Percentiles rank a stretch among this genome's conserved stretches.
phyloP scores from a whole-genome alignment of 495 filamentous ascomycete genomes.

The Chaetomium cochliodes region DNA sequence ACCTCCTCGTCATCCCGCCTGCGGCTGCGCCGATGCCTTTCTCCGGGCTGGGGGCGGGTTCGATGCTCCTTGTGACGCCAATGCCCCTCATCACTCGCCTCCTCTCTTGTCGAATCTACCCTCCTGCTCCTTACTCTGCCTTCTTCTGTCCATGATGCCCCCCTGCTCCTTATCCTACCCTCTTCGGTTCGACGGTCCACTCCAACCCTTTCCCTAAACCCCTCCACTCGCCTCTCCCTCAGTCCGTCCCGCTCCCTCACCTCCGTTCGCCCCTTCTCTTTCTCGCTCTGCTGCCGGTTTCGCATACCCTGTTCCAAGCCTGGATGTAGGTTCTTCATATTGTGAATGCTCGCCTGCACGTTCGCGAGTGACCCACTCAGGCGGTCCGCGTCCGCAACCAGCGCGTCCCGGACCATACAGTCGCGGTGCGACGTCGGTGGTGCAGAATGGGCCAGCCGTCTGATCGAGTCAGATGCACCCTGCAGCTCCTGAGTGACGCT shows the following conservation, averaged over 20 bases:
- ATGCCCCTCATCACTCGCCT: constrained; percentile 1
- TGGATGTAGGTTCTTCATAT: constrained; percentile 34
- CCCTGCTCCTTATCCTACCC: neutral
- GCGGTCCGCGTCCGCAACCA: constrained; percentile 27
- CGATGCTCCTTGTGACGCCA: neutral
- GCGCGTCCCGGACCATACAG: constrained; percentile 26
- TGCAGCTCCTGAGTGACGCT: constrained; percentile 27
- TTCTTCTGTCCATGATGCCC: neutral
- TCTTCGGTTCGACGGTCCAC: neutral
- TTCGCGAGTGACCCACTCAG: constrained; percentile 24
- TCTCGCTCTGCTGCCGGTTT: neutral
- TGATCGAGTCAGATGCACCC: constrained; percentile 23
- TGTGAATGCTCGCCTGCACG: constrained; percentile 28
- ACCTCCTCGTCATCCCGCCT: constrained; percentile 2
- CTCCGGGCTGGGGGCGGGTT: neutral
- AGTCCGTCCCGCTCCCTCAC: neutral
- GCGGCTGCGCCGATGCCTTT: neutral
- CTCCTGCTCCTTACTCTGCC: neutral
- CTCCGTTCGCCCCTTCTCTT: neutral
- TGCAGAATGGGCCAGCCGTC: constrained; percentile 11
- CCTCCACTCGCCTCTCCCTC: neutral
- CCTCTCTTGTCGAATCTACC: neutral
- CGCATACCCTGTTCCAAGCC: constrained; percentile 7
- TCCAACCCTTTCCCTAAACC: neutral
- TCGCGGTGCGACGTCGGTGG: constrained; percentile 17